Base-by-base conservation (phyloP, 768 basidiomycete genomes). In the Erythrobasidium yunnanense region DNA sequence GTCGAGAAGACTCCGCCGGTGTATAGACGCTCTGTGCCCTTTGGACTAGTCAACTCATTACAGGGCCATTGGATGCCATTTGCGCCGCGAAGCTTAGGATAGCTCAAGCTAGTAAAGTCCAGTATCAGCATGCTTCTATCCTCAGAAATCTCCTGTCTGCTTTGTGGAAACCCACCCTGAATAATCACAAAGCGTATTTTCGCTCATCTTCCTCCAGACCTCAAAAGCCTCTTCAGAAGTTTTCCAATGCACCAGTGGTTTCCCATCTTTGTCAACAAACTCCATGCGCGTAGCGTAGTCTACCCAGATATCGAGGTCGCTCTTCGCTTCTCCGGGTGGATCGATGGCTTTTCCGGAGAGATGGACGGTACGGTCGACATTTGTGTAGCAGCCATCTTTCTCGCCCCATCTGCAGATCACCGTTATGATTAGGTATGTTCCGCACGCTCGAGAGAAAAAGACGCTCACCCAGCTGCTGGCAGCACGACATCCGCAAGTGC, bases 1-100 rank as follows among this genome's bases (percentile, higher is more conserved):
- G 71, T 71, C 32, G 67, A 60, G 67, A 71, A 71, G 15, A 50
- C 25, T 18, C 54, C 58, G 33, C 70, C 67, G 30, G 57, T 62
- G 58, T 71, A 71, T 54, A 69, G 62, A 17, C 66, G 55, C 38
- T 42, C 54, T 8, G 29, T 51, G 30, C 65, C 68, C 38, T 63
- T 29, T 20, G 66, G 54, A 8, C 23, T 32, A 45, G 56, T 34
- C 66, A 56, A 58, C 35, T 69, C 69, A 55, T 71, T 71, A 47
- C 71, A 71, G 1, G 71, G 71, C 71, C 71, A 71, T 34, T 71
- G 71, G 18, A 71, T 65, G 47, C 71, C 71, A 25, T 63, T 65
- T 2, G 67, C 67, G 15, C 69, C 71, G 35, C 58, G 68, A 17
- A 71, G 65, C 49, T 70, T 55, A 38, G 42, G 2, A 30, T 13